These are phyloP conservation scores for Globisporangium mamillatum DNA, from an alignment of 352 stramenopile species.

Conservation along the genomic window DNA sequence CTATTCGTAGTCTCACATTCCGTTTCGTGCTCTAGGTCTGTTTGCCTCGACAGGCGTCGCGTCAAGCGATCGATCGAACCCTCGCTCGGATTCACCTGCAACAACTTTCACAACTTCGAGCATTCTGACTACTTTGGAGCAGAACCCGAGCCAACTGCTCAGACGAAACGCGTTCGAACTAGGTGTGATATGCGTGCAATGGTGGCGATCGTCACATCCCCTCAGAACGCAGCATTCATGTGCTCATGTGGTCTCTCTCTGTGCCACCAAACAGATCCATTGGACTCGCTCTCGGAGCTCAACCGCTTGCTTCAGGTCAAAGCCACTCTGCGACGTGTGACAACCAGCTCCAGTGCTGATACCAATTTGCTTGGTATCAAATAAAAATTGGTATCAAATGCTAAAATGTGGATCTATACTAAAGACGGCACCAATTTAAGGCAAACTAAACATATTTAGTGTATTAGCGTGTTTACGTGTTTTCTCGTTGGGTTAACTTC, in stretches of 20 bases:
- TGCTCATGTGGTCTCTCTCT: not conserved
- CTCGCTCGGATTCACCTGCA: not conserved
- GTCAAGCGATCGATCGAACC: not conserved
- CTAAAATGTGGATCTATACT: too few species aligned
- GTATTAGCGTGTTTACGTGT: too few species aligned
- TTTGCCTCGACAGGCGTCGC: not conserved
- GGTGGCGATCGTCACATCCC: not conserved
- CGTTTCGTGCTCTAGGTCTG: not conserved
- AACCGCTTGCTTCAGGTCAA: slow-evolving; percentile 58
- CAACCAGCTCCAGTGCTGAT: slow-evolving; percentile 8
- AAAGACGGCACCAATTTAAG: too few species aligned
- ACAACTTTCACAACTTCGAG: not conserved
- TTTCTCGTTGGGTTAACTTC: too few species aligned
- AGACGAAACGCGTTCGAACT: slow-evolving; percentile 21
- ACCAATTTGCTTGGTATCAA: not conserved
- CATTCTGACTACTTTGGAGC: slow-evolving; percentile 12
- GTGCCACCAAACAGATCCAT: slow-evolving; percentile 25
- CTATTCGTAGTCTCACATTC: not conserved
- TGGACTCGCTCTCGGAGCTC: slow-evolving; percentile 53
- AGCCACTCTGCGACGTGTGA: slow-evolving; percentile 33
- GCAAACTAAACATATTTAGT: too few species aligned
- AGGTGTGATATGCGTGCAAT: slow-evolving; percentile 12
- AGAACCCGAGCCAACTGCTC: slow-evolving; percentile 3
- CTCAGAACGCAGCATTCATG: not conserved
- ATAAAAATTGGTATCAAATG: not conserved